A percentile compares a stretch with the other conserved stretches of the same genome.
Conservation (phyloP, 371 early-diverging fungal species). For the Mortierella sp. region DNA sequence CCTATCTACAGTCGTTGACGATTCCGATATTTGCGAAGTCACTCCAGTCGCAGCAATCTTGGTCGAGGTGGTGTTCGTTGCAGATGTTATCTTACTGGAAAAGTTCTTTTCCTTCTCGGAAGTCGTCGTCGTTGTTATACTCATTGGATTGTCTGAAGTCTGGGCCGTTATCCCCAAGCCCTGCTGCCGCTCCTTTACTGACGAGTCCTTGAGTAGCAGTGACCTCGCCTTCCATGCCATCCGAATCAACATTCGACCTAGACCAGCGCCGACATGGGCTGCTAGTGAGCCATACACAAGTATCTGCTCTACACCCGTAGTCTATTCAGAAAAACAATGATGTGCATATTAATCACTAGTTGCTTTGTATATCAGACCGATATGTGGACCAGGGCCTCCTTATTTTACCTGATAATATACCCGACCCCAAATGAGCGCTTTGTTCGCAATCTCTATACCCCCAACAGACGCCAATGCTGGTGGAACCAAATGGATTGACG, state of each 20-base stretch:
- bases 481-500: constrained; percentile 32
- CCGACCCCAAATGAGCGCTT: constrained; percentile 50
- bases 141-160: background rate
- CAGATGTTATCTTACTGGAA: background rate
- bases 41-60: background rate
- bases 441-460: constrained; percentile 37
- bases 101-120: no score
- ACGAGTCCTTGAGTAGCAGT: constrained; percentile 5
- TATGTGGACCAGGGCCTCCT: background rate
- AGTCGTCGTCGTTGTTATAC: constrained; percentile 8
- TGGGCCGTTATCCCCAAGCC: background rate
- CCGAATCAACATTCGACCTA: constrained; percentile 22
- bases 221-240: constrained; percentile 31
- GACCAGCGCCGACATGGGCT: constrained; percentile 26
- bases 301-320: constrained; percentile 31
- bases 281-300: constrained; percentile 34
- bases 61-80: background rate
- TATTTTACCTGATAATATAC: constrained; percentile 53
- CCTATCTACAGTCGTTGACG: background rate
- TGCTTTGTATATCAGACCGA: background rate
- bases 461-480: constrained; percentile 37
- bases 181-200: background rate
- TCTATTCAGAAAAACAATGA: constrained; percentile 16
- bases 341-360: background rate
- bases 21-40: background rate